phyloP scores from a whole-genome alignment of 1,139 yeast species.

The Kodamaea fungicola region DNA sequence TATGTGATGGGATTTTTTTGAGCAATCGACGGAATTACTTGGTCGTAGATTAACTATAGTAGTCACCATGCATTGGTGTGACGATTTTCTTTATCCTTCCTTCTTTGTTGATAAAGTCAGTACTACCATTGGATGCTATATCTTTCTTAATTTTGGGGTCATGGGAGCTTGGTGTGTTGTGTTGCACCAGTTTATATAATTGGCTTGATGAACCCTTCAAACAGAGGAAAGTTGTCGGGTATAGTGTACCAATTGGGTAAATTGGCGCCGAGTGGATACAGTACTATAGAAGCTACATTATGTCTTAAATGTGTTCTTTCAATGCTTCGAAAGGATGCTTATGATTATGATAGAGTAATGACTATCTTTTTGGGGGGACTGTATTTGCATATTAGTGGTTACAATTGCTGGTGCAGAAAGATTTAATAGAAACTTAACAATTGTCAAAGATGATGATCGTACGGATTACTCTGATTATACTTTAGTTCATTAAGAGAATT shows the following conservation, averaged over 20 bases:
- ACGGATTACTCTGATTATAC: no score
- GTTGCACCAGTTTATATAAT: slow-evolving; percentile 34
- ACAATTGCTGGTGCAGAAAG: slow-evolving; percentile 34
- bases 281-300: slow-evolving; percentile 34
- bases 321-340: slow-evolving; percentile 7
- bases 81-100: slow-evolving; percentile 35
- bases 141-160: slow-evolving; percentile 26
- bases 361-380: slow-evolving; percentile 36
- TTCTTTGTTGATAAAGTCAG: slow-evolving; percentile 17
- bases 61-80: slow-evolving; percentile 26
- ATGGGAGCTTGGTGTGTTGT: slow-evolving; percentile 36
- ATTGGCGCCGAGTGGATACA: slow-evolving; percentile 33
- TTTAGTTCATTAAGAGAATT: no score
- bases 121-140: slow-evolving; percentile 23
- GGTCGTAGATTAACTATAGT: slow-evolving; percentile 48
- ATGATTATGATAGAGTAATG: slow-evolving; percentile 38
- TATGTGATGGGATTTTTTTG: slow-evolving; percentile 40
- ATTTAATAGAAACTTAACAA: slow-evolving; percentile 5
- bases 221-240: slow-evolving; percentile 37
- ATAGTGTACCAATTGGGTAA: slow-evolving; percentile 39
- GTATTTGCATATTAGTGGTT: slow-evolving; percentile 28
- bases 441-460: not conserved
- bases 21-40: slow-evolving; percentile 21
- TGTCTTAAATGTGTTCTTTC: slow-evolving; percentile 27
- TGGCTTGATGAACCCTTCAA: slow-evolving; percentile 35